Evolutionary conservation across 129 eudicot species (phyloP).

Genomic region (Ambrosia artemisiifolia): DNA sequence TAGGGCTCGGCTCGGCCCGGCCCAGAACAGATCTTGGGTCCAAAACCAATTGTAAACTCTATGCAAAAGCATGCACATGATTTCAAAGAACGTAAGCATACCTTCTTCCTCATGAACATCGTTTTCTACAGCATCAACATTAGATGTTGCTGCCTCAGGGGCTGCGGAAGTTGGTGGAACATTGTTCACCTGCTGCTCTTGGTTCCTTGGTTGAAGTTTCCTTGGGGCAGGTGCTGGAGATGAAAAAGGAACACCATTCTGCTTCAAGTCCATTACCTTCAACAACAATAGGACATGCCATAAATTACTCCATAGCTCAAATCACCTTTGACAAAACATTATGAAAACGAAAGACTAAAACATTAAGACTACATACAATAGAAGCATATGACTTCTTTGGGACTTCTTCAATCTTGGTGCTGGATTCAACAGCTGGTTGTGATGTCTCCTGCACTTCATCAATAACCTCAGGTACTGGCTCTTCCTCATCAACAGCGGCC

Average conservation of each 20-base stretch:
- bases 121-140: slow-evolving; percentile 45
- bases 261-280: slow-evolving; percentile 78
- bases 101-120: slow-evolving; percentile 81
- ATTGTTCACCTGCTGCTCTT: slow-evolving; percentile 43
- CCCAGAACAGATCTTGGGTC: not conserved
- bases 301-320: not conserved
- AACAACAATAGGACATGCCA: slow-evolving; percentile 9
- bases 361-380: slow-evolving; percentile 55
- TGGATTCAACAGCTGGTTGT: slow-evolving; percentile 47
- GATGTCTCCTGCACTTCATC: slow-evolving; percentile 57
- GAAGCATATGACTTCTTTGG: slow-evolving; percentile 97
- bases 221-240: slow-evolving; percentile 46
- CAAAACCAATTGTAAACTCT: not conserved
- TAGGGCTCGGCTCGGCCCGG: not conserved
- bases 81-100: slow-evolving; percentile 12
- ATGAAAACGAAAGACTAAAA: not conserved
- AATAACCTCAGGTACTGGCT: slow-evolving; percentile 58
- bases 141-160: slow-evolving; percentile 38
- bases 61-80: slow-evolving; percentile 18
- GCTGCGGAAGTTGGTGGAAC: slow-evolving; percentile 34
- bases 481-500: slow-evolving; percentile 50
- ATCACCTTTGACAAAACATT: not conserved
- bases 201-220: slow-evolving; percentile 44
- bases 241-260: slow-evolving; percentile 51
- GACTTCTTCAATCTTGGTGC: slow-evolving; percentile 49